phyloP scores from a whole-genome alignment of 1,139 yeast genomes.

The Blastobotrys apis region DNA sequence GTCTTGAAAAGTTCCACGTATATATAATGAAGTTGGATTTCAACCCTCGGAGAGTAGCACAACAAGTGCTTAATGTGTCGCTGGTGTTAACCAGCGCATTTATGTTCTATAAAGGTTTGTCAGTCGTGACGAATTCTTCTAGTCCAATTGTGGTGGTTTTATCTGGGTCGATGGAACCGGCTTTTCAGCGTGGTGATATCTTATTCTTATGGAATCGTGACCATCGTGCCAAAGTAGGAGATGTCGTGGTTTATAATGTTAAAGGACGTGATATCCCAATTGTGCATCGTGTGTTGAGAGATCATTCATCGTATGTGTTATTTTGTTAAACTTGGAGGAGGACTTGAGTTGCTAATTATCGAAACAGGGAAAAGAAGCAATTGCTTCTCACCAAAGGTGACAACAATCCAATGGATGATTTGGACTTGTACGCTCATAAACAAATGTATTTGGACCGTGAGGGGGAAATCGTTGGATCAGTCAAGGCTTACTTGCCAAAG shows the following conservation, averaged over 20 bases:
- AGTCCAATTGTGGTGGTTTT: constrained; percentile 96
- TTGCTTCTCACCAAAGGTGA: constrained; percentile 91
- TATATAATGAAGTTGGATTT: constrained; percentile 14
- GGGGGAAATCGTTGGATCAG: constrained; percentile 81
- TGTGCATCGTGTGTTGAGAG: constrained; percentile 89
- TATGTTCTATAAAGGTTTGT: constrained; percentile 85
- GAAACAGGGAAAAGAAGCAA: constrained; percentile 47
- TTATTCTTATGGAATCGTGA: constrained; percentile 87
- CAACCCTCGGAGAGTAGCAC: constrained; percentile 33
- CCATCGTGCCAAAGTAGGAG: constrained; percentile 71
- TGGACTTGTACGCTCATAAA: constrained; percentile 73
- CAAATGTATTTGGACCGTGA: constrained; percentile 74
- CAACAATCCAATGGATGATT: constrained; percentile 88
- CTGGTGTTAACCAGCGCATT: constrained; percentile 84
- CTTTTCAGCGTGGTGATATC: constrained; percentile 96
- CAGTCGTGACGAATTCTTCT: constrained; percentile 73
- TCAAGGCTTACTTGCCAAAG: constrained; percentile 85
- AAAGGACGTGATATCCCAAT: constrained; percentile 81
- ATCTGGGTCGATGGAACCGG: constrained; percentile 99
- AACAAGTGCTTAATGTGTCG: constrained; percentile 63
- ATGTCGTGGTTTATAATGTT: constrained; percentile 90
- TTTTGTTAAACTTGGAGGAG: constrained; percentile 21
- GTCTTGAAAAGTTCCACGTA: too few relatives aligned
- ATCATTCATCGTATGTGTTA: constrained; percentile 45
- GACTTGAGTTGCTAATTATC: constrained; percentile 7